phyloP scores from a whole-genome alignment of 306 rosid species.

The Sphenostylis stenocarpa region DNA sequence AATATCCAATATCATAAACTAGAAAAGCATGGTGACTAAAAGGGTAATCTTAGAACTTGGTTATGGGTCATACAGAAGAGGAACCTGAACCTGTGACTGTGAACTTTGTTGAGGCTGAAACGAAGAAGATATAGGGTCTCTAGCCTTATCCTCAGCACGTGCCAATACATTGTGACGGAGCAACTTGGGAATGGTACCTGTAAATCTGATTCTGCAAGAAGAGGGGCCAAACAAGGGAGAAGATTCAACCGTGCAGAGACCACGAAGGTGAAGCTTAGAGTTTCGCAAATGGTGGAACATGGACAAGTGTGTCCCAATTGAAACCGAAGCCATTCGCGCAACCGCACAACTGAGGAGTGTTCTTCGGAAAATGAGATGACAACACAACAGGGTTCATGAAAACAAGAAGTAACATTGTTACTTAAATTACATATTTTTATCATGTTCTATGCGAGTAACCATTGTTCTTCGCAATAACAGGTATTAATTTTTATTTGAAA shows the following conservation, averaged over 20 bases:
- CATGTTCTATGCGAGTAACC: no score
- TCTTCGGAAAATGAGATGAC: background rate
- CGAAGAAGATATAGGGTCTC: constrained; percentile 48
- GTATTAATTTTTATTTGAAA: no score
- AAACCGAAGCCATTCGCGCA: constrained; percentile 58
- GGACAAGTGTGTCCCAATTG: constrained; percentile 52
- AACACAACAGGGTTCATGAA: background rate
- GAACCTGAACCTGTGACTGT: constrained; percentile 57
- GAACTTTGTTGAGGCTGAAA: constrained; percentile 55
- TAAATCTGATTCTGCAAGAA: constrained; percentile 32
- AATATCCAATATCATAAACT: constrained; percentile 15
- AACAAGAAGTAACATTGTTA: background rate
- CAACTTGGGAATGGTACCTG: constrained; percentile 39
- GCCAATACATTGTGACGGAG: constrained; percentile 55
- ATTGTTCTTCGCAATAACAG: no score
- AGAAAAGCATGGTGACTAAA: constrained; percentile 1
- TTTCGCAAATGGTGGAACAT: constrained; percentile 41
- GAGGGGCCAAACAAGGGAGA: constrained; percentile 46
- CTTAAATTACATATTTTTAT: no score
- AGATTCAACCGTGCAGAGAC: constrained; percentile 35
- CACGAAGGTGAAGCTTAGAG: constrained; percentile 12
- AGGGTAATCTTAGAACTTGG: constrained; percentile 1
- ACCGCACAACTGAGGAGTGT: background rate
- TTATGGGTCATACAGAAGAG: background rate
- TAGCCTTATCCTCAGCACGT: constrained; percentile 76